A percentile compares a stretch with the other conserved stretches of the same genome.
These are phyloP conservation scores for Colletotrichum musicola DNA, from an alignment of 2,329 filamentous ascomycete genomes.

Conservation along the genomic window DNA sequence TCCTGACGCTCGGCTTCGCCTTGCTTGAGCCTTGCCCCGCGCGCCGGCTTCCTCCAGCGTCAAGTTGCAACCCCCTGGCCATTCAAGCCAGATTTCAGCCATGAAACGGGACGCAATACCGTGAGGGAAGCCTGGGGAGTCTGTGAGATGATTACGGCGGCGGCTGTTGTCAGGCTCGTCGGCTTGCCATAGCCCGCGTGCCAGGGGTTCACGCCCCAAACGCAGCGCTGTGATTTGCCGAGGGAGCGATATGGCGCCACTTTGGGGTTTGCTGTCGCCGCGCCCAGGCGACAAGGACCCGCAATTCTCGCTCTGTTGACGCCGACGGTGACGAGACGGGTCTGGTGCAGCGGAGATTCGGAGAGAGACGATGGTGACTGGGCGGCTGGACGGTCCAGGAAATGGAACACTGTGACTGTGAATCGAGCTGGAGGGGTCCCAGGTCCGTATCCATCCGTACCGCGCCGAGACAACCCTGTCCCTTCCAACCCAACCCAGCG, in stretches of 20 bases:
- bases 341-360: conserved; percentile 32
- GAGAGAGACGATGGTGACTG: conserved; percentile 8
- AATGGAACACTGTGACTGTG: too few relatives aligned
- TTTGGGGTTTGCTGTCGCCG: conserved; percentile 12
- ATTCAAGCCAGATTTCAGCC: conserved; percentile 25
- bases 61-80: not conserved
- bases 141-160: conserved; percentile 15
- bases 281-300: conserved; percentile 16
- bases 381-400: not conserved
- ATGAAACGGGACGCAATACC: conserved; percentile 37
- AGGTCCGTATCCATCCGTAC: not conserved
- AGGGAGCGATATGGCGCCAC: conserved; percentile 26
- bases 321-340: conserved; percentile 31
- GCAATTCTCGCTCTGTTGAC: conserved; percentile 31
- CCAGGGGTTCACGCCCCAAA: conserved; percentile 21
- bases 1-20: conserved; percentile 17
- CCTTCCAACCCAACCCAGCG: too few relatives aligned
- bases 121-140: not conserved
- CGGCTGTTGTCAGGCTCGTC: conserved; percentile 29
- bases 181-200: not conserved
- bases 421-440: not conserved
- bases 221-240: conserved; percentile 23
- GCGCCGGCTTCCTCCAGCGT: not conserved
- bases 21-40: conserved; percentile 14
- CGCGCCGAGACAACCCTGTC: not conserved